These are phyloP conservation scores for Camelina laxa DNA, from an alignment of 345 rosid species.

Conservation along the genomic window DNA sequence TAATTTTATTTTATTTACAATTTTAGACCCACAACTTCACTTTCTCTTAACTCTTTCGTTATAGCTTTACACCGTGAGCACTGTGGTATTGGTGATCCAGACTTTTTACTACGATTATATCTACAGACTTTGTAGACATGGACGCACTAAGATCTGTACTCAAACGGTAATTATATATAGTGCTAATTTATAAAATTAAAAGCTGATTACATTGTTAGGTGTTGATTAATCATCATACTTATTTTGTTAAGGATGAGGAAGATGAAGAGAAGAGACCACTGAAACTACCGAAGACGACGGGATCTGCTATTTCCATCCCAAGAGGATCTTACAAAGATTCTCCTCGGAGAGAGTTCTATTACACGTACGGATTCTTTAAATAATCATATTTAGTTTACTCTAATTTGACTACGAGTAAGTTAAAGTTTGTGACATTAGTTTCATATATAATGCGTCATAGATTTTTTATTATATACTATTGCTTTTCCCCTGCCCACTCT, in stretches of 20 bases:
- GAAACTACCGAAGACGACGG: constrained; percentile 44
- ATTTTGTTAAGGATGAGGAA: constrained; percentile 37
- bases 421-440: neutral
- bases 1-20: neutral
- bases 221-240: neutral
- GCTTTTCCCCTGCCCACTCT: neutral
- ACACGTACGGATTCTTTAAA: constrained; percentile 53
- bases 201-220: neutral
- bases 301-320: constrained; percentile 66
- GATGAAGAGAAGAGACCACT: constrained; percentile 63
- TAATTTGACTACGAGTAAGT: neutral
- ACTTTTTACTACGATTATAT: constrained; percentile 76
- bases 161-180: constrained; percentile 13
- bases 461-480: neutral
- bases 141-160: constrained; percentile 31
- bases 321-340: constrained; percentile 45
- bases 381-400: neutral
- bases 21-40: neutral
- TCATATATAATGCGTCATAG: neutral
- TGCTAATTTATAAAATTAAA: neutral
- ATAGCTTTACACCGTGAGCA: constrained; percentile 88
- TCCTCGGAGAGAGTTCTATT: constrained; percentile 59
- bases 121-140: constrained; percentile 51
- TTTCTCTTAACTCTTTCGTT: neutral
- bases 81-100: constrained; percentile 76